Conservation (phyloP, 2,329 filamentous ascomycete species). For the Trichoderma harzianum region DNA sequence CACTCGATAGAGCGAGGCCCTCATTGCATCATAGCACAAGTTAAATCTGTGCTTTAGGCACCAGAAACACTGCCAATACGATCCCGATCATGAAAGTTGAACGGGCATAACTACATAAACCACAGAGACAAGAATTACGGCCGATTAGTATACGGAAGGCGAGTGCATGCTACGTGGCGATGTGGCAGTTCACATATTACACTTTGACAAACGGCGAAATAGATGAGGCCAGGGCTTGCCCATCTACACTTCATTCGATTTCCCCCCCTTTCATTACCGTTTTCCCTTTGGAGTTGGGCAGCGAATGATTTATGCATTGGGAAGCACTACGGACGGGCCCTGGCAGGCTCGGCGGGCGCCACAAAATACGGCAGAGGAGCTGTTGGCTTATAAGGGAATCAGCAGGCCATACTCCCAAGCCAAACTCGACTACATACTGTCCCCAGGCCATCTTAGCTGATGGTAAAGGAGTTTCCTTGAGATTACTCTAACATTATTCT, state of each 20-base stretch:
- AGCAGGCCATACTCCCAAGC: neutral
- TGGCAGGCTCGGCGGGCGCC: neutral
- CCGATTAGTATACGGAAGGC: neutral
- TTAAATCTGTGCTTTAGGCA: neutral
- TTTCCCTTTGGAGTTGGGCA: neutral
- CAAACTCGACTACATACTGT: neutral
- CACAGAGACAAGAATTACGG: neutral
- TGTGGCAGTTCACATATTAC: neutral
- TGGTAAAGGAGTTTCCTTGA: neutral
- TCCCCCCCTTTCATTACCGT: neutral
- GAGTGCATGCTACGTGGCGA: neutral
- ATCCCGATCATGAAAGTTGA: neutral
- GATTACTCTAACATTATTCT: neutral
- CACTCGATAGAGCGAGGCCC: neutral
- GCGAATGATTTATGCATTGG: conserved; percentile 8
- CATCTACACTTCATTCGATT: neutral
- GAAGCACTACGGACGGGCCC: conserved; percentile 1
- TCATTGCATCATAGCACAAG: neutral
- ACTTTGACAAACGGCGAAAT: neutral
- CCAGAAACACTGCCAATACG: neutral
- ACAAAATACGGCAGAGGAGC: neutral
- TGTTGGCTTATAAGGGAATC: neutral
- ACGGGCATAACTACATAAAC: neutral
- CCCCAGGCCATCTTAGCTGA: neutral
- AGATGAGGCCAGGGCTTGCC: neutral